Evolutionary conservation across 768 basidiomycete genomes (phyloP).

Genomic region (Mycena maculata): DNA sequence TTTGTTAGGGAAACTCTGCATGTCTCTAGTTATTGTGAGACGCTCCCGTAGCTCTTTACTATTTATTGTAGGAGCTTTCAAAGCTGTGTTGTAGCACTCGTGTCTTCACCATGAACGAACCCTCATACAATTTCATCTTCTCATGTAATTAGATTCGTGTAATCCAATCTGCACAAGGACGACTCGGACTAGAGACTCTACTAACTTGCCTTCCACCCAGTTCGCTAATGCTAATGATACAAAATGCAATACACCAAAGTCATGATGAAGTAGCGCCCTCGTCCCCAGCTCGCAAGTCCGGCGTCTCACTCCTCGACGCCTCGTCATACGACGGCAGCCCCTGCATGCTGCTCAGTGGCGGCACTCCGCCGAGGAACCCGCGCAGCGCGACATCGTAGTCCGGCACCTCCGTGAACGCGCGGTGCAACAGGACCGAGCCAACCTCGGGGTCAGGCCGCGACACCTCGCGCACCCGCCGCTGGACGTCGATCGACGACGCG

Average conservation of each 20-base stretch:
- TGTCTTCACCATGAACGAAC: too few species aligned
- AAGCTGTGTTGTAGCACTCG: too few species aligned
- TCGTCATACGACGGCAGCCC: constrained; percentile 93
- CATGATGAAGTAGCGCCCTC: neutral
- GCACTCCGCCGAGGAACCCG: constrained; percentile 93
- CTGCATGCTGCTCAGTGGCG: constrained; percentile 78
- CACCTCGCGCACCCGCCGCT: constrained; percentile 32
- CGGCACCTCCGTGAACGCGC: constrained; percentile 83
- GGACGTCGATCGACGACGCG: constrained; percentile 30
- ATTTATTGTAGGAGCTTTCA: too few species aligned
- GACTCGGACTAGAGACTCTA: too few species aligned
- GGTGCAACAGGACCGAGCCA: constrained; percentile 58
- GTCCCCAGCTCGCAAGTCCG: constrained; percentile 5
- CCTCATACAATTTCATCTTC: too few species aligned
- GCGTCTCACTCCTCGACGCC: constrained; percentile 43
- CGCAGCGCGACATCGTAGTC: constrained; percentile 86
- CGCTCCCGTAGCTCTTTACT: too few species aligned
- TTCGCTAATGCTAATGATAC: neutral
- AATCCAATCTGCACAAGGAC: too few species aligned
- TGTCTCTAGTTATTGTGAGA: too few species aligned
- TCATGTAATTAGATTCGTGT: too few species aligned
- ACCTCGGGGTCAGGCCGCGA: constrained; percentile 20
- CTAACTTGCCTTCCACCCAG: too few species aligned
- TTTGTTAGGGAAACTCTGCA: too few species aligned
- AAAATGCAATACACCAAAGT: neutral